Evolutionary conservation across 306 rosid genomes (phyloP), one percentile per base, ranked within the genome.

Genomic region (Vigna reflexopilosa): DNA sequence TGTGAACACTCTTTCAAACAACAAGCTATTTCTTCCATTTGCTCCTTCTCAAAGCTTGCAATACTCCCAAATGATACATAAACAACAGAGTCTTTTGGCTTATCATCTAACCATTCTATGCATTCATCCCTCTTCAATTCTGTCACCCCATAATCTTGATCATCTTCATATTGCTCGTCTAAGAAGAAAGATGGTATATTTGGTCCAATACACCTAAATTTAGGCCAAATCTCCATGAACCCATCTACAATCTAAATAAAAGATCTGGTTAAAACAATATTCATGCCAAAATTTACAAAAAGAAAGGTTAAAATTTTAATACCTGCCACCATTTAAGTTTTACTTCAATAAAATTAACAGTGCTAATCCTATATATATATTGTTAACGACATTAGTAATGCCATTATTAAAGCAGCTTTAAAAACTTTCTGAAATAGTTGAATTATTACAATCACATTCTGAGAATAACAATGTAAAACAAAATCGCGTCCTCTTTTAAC

Each of bases 161-260:
- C 65, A 19, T 52, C 65, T 54, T 71, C 45, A 36, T 1, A 19
- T 71, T 12, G 9, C 10, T 71, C 36, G 28, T 36, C 76, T 71
- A 71, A 19, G 8, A 34, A 34, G 4, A 19, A 17, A 38, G 76
- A 71, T 71, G 76, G 76, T 6, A 71, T 71, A 48, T 54, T 51
- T 17, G 76, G 76, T 71, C 76, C 76, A 6, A 71, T 55, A 13
- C 4, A 10, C 22, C 22, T 52, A 54, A 71, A 71, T 19, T 52
- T 52, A 19, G 76, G 65, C 76, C 64, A 71, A 36, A 38, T 52
- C 32, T 71, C 7, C 20, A 7, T 71, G 1, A 45, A 2, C 65
- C 64, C 36, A 34, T 71, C 65, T 28, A 14, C 50, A 6, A 36
- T 34, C 76, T 71, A 19, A 4, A 51, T 51, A 8, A 8, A 51